Base-by-base conservation (phyloP, 176 grass and related monocot genomes). In the Aegilops speltoides region DNA sequence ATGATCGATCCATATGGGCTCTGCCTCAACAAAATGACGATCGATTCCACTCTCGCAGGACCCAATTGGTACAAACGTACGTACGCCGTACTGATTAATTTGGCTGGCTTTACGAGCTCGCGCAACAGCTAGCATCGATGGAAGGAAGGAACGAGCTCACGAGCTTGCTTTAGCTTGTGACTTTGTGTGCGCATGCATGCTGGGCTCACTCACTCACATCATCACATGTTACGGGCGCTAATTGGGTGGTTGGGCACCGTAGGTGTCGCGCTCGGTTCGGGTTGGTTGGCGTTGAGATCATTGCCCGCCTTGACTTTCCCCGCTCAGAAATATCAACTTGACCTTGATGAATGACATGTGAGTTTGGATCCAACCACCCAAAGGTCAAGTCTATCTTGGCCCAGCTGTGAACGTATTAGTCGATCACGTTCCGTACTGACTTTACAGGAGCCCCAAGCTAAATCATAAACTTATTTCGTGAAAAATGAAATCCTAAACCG, bases 281-380 rank as follows among this genome's bases (percentile, higher is more conserved):
- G 36, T 91, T 78, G 70, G 36, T 91, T 82, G 2, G 38, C 6
- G 77, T 88, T 91, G 50, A 85, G 69, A 88, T 85, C 77, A 77
- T 64, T 54, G 52, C 1, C 5, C 73, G 16, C 52, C 23, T 76
- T 84, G 81, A 79, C 74, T 74, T 61, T 46, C 22, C 5, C 16
- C 43, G 5, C 7, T 2, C 54, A 63, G 37, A 46, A 79, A 46
- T 5, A 32, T 59, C 74, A 13, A 7, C 29, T 32, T 83, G 79
- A 87, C 60, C 72, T 25, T 46, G 19, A 34, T 31, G 50, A 19
- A 19, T 19, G 50, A 5, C 23, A 54, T 36, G 10, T 22, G 54
- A 52, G 15, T 29, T 4, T 10, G 28, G 10, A 26, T 25, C 61
- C 61, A 64, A 25, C 54, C 54, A 59, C 50, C 17, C 17, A 22